Evolutionary conservation across 768 basidiomycete species (phyloP).

Genomic region (Russula virescens): DNA sequence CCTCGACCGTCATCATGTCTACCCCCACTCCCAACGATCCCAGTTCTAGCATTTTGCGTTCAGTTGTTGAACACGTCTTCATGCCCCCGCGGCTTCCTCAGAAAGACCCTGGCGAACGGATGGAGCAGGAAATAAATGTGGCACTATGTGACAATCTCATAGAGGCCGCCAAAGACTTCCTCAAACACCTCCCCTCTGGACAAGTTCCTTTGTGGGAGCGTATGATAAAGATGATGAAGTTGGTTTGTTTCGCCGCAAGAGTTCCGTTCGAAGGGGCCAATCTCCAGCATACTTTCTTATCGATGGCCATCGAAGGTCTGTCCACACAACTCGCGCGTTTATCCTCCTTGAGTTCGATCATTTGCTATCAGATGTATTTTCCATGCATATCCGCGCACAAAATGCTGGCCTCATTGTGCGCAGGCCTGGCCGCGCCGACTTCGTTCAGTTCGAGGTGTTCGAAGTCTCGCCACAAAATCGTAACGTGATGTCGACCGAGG

Average conservation of each 20-base stretch:
- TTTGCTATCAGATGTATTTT: constrained; percentile 2
- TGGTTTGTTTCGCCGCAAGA: background rate
- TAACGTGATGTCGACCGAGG: constrained; percentile 35
- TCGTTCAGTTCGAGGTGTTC: constrained; percentile 33
- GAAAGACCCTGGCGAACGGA: background rate
- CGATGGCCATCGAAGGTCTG: background rate
- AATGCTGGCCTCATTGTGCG: background rate
- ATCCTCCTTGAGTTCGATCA: too few relatives aligned
- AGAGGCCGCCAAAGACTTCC: background rate
- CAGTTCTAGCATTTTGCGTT: background rate
- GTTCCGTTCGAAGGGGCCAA: background rate
- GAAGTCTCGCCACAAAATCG: constrained; percentile 37
- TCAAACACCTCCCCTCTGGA: background rate
- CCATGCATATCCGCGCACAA: constrained; percentile 6
- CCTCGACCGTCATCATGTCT: background rate
- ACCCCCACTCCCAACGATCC: background rate
- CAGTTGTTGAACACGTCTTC: constrained; percentile 11
- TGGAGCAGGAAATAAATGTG: background rate
- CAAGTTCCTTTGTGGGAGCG: background rate
- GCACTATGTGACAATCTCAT: constrained; percentile 7
- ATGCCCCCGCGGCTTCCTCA: constrained; percentile 15
- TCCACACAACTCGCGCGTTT: background rate
- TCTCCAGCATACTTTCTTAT: background rate
- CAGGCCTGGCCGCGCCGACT: background rate
- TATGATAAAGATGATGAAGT: constrained; percentile 5